Conservation (phyloP, 176 grass and related monocot genomes). For the Ensete glaucum region DNA sequence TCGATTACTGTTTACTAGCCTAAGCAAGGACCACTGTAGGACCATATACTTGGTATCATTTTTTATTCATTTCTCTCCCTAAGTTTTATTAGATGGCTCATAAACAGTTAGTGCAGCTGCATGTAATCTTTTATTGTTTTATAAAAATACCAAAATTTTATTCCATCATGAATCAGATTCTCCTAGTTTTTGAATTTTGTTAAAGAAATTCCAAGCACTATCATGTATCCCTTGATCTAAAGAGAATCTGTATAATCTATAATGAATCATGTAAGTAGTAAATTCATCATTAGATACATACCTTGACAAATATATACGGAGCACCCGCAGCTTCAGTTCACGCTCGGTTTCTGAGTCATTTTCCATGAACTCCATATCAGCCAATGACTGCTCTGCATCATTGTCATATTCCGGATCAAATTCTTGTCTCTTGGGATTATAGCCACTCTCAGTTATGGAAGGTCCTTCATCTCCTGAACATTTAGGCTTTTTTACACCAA, state of each 20-base stretch:
- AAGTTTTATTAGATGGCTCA: background rate
- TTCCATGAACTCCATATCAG: slow-evolving; percentile 99
- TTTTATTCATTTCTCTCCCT: background rate
- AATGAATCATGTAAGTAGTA: background rate
- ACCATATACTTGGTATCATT: too few relatives aligned
- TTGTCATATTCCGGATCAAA: slow-evolving; percentile 99
- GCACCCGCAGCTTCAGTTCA: slow-evolving; percentile 74
- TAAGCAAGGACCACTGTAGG: too few relatives aligned
- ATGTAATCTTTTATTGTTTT: background rate
- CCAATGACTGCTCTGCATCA: slow-evolving; percentile 85
- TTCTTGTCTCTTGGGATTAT: slow-evolving; percentile 84
- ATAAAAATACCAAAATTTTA: background rate
- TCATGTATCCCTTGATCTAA: background rate
- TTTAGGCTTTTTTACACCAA: slow-evolving; percentile 88
- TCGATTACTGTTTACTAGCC: too few relatives aligned
- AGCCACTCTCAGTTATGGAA: slow-evolving; percentile 88
- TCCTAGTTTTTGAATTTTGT: background rate
- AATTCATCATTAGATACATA: slow-evolving; percentile 2
- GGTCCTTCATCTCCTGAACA: slow-evolving; percentile 85
- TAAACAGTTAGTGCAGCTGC: background rate
- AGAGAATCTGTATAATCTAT: background rate
- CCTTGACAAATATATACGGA: slow-evolving; percentile 92
- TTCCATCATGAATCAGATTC: background rate
- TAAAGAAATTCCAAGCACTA: background rate
- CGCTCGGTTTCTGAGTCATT: slow-evolving; percentile 74